These are phyloP conservation scores for Erythrophleum ivorense DNA, from an alignment of 331 rosid species.

Conservation along the genomic window DNA sequence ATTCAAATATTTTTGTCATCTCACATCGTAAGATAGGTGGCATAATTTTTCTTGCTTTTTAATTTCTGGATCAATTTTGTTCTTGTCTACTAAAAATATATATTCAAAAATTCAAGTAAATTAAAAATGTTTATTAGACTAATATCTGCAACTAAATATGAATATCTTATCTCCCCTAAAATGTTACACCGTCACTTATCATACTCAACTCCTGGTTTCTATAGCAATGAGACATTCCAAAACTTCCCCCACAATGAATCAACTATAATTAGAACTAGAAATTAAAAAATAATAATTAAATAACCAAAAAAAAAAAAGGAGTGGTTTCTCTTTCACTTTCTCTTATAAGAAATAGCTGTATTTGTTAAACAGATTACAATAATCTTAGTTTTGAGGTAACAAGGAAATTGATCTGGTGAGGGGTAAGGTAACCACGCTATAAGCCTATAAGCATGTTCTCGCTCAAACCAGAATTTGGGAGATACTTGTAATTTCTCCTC, in stretches of 20 bases:
- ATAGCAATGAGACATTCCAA: not conserved
- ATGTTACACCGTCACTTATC: no score
- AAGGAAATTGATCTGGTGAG: not conserved
- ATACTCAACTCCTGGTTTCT: no score
- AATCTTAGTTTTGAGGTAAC: not conserved
- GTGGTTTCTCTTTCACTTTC: not conserved
- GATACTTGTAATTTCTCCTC: not conserved
- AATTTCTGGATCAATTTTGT: no score
- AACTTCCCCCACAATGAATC: not conserved
- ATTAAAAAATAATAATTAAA: no score
- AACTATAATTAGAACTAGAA: no score
- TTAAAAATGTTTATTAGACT: not conserved
- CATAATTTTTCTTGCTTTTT: no score
- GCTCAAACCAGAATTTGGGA: not conserved
- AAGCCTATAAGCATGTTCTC: not conserved
- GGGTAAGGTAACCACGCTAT: not conserved
- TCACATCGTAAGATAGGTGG: no score
- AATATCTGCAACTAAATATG: no score
- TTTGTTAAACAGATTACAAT: conserved; percentile 8
- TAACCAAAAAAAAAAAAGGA: not conserved
- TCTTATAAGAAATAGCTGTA: not conserved
- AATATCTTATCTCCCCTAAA: no score
- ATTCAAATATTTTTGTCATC: no score
- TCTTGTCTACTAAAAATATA: no score
- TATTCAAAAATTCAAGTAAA: no score